phyloP scores from a whole-genome alignment of 2,329 filamentous ascomycete species.

The Ophiobolus disseminans region DNA sequence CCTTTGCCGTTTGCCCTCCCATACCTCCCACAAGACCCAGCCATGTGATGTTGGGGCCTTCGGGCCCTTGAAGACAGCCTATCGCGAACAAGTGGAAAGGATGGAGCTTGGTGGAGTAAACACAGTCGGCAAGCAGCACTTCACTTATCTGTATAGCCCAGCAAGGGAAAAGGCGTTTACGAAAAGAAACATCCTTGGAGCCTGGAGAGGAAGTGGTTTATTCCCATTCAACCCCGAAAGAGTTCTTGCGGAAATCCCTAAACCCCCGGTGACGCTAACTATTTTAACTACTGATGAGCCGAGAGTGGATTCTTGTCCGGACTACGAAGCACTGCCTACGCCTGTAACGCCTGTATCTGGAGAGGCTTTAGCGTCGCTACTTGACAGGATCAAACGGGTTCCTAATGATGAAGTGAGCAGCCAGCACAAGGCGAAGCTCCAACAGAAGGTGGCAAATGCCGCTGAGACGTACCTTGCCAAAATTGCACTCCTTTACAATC shows the following conservation, averaged over 20 bases:
- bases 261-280: conserved; percentile 21
- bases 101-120: no score
- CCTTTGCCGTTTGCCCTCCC: no score
- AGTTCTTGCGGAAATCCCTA: conserved; percentile 32
- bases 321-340: conserved; percentile 17
- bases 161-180: no score
- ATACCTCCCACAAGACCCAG: no score
- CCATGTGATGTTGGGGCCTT: no score
- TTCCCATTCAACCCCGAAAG: no score
- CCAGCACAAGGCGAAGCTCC: conserved; percentile 14
- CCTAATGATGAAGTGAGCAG: conserved; percentile 13
- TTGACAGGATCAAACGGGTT: conserved; percentile 21
- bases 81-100: no score
- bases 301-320: conserved; percentile 12
- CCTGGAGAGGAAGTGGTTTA: no score
- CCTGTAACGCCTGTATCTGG: conserved; percentile 23
- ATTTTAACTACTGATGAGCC: conserved; percentile 17
- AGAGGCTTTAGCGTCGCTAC: conserved; percentile 25
- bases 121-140: no score
- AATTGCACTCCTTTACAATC: conserved; percentile 32
- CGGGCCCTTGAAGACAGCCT: no score
- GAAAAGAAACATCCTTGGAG: no score
- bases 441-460: conserved; percentile 27
- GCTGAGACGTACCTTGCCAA: conserved; percentile 32
- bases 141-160: no score